Evolutionary conservation across 768 basidiomycete genomes (phyloP).

Genomic region (Termitomyces sp.): DNA sequence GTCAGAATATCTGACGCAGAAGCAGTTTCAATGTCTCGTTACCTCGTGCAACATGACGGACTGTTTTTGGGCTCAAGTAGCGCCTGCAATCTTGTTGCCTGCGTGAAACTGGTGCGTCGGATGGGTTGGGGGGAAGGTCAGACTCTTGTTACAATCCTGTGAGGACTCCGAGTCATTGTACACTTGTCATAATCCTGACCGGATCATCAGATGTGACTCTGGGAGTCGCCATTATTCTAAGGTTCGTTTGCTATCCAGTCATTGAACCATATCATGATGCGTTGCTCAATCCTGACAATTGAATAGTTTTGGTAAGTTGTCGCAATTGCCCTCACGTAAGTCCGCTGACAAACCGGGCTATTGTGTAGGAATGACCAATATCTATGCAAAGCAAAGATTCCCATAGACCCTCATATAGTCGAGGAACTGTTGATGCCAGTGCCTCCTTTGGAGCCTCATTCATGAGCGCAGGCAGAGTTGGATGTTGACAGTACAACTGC

Average conservation of each 20-base stretch:
- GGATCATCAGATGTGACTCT: constrained; percentile 68
- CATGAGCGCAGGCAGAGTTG: background rate
- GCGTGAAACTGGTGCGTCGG: constrained; percentile 70
- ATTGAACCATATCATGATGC: constrained; percentile 7
- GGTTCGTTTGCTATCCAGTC: constrained; percentile 32
- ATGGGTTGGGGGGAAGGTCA: constrained; percentile 66
- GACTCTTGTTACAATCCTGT: constrained; percentile 85
- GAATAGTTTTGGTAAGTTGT: constrained; percentile 39
- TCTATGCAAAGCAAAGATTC: constrained; percentile 38
- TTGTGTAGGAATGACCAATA: constrained; percentile 49
- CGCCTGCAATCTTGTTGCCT: constrained; percentile 94
- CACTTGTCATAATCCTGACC: background rate
- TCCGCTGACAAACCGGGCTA: background rate
- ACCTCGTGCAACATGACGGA: constrained; percentile 86
- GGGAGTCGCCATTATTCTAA: constrained; percentile 92
- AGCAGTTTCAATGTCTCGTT: constrained; percentile 94
- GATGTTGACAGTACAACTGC: background rate
- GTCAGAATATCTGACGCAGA: constrained; percentile 88
- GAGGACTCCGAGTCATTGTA: constrained; percentile 16
- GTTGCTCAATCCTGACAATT: background rate
- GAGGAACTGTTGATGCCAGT: constrained; percentile 32
- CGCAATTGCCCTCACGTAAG: background rate
- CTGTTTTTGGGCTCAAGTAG: constrained; percentile 95
- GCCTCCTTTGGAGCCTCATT: constrained; percentile 12
- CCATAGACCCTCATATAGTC: constrained; percentile 33